A percentile compares a stretch with the other conserved stretches of the same genome.
These are phyloP conservation scores for Rugonectria rugulosa DNA, from an alignment of 2,329 filamentous ascomycete species.

Conservation along the genomic window DNA sequence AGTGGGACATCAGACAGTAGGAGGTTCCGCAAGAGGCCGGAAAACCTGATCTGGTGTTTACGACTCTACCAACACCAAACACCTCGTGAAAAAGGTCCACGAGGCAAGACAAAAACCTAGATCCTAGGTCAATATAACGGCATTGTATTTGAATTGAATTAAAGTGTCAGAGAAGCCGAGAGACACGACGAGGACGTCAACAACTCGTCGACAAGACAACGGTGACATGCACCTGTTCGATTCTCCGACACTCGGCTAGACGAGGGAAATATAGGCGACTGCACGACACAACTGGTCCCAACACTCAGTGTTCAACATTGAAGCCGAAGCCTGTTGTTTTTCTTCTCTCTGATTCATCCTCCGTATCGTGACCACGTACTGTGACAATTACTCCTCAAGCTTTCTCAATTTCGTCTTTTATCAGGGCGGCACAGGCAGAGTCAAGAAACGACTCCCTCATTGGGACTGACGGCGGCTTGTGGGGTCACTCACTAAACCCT, in stretches of 20 bases:
- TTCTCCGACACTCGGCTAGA: slow-evolving; percentile 3
- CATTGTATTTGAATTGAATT: too few species aligned
- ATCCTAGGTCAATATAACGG: too few species aligned
- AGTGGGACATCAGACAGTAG: too few species aligned
- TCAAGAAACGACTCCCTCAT: slow-evolving; percentile 31
- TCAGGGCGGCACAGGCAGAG: slow-evolving; percentile 15
- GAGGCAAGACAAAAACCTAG: background rate
- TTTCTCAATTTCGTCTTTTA: background rate
- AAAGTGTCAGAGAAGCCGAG: background rate
- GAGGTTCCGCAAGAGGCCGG: too few species aligned
- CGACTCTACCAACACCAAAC: too few species aligned
- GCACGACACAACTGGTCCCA: too few species aligned
- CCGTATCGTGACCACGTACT: background rate
- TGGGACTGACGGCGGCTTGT: slow-evolving; percentile 26
- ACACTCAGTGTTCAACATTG: too few species aligned
- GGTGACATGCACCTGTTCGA: slow-evolving; percentile 1
- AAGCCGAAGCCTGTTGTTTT: too few species aligned
- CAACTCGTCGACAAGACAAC: too few species aligned
- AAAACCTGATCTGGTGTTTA: too few species aligned
- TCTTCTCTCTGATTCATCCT: too few species aligned
- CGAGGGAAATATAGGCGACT: background rate
- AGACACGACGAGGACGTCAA: background rate
- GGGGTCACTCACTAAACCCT: slow-evolving; percentile 19
- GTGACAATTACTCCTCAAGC: background rate
- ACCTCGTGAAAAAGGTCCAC: too few species aligned